A percentile compares a stretch with the other conserved stretches of the same genome.
Conservation (phyloP, 75 land plant genomes). For the Isoetes taiwanensis region DNA sequence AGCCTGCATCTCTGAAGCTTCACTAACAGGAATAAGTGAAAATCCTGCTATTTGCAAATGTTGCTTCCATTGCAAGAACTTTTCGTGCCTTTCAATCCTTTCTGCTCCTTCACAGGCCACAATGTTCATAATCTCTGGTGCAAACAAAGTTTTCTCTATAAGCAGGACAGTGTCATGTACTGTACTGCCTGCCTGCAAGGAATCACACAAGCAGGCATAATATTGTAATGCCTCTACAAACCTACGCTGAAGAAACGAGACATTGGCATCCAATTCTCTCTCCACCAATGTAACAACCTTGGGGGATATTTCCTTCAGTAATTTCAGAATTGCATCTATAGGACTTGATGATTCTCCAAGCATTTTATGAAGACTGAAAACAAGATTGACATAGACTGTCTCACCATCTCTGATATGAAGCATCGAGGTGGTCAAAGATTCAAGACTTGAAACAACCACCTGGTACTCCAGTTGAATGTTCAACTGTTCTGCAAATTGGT, state of each 20-base stretch:
- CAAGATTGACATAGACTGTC: constrained; percentile 37
- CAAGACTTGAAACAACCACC: constrained; percentile 26
- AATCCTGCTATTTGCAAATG: constrained; percentile 44
- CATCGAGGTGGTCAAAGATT: constrained; percentile 21
- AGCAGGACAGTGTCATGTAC: too few species aligned
- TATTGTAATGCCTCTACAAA: constrained; percentile 43
- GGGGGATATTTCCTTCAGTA: constrained; percentile 36
- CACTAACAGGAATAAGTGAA: constrained; percentile 36
- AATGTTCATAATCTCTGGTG: constrained; percentile 40
- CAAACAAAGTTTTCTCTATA: too few species aligned
- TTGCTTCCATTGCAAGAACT: constrained; percentile 43
- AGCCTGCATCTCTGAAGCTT: constrained; percentile 59
- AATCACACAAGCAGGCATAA: constrained; percentile 53
- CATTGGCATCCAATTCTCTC: constrained; percentile 27
- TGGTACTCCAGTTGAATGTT: constrained; percentile 41
- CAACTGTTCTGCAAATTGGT: constrained; percentile 48
- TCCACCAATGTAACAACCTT: constrained; percentile 68
- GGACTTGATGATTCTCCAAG: too few species aligned
- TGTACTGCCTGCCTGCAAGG: constrained; percentile 71
- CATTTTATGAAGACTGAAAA: constrained; percentile 31
- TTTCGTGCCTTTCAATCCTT: constrained; percentile 30
- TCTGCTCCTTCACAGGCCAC: constrained; percentile 27
- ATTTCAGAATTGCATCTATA: too few species aligned
- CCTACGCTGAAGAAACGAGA: neutral
- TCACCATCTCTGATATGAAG: constrained; percentile 40